Conservation (phyloP, 2,329 filamentous ascomycete genomes). For the Paracamarosporium sp. region DNA sequence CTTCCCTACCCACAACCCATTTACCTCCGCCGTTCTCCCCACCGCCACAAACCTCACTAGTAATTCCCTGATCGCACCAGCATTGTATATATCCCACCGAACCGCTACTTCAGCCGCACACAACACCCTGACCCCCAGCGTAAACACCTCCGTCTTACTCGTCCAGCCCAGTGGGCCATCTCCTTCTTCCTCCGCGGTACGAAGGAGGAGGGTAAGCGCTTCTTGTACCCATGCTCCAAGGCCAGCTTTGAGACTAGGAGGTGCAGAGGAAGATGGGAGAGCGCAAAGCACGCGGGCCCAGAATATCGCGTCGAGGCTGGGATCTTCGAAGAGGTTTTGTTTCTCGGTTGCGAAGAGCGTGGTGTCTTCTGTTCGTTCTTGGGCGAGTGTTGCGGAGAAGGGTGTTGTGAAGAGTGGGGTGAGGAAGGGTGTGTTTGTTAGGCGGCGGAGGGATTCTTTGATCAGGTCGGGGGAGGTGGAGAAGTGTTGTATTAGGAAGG, state of each 20-base stretch:
- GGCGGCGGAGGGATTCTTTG: constrained; percentile 46
- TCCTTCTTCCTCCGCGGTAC: constrained; percentile 40
- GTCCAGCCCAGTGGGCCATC: constrained; percentile 78
- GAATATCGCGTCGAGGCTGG: constrained; percentile 73
- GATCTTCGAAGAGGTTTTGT: constrained; percentile 92
- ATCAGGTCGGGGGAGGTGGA: constrained; percentile 39
- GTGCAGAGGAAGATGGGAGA: constrained; percentile 31
- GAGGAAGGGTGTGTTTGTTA: constrained; percentile 38
- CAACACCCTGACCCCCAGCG: constrained; percentile 59
- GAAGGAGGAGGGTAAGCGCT: constrained; percentile 56
- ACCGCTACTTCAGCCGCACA: constrained; percentile 50
- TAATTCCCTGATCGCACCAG: constrained; percentile 26
- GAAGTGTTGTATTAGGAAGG: constrained; percentile 44
- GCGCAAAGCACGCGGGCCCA: constrained; percentile 66
- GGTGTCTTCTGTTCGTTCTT: constrained; percentile 59
- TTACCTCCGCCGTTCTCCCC: constrained; percentile 28
- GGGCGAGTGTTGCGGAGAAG: constrained; percentile 31
- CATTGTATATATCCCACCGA: constrained; percentile 28
- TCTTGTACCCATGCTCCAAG: constrained; percentile 56
- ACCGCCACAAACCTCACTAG: constrained; percentile 34
- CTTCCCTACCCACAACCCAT: constrained; percentile 48
- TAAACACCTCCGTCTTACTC: constrained; percentile 72
- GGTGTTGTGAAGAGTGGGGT: constrained; percentile 3
- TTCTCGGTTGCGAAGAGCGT: constrained; percentile 87
- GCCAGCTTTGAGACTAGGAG: constrained; percentile 23